Base-by-base conservation (phyloP, 371 early-diverging fungal species). In the Mortierella sp. region DNA sequence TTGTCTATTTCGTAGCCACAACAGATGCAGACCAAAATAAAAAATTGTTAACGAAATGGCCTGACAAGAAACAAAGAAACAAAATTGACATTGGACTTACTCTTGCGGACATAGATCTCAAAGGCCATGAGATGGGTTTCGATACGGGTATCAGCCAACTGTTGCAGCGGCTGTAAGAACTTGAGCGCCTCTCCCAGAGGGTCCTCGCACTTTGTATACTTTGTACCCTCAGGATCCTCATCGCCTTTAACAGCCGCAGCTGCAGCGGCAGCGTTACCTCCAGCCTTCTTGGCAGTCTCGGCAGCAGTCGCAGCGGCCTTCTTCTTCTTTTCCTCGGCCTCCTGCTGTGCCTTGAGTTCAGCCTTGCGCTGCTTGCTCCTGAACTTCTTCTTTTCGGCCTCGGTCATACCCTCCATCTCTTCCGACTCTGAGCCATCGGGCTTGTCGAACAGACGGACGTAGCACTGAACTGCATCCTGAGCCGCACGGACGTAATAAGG, bases 401-500 rank as follows among this genome's bases (percentile, higher is more conserved):
- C 93, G 21, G 92, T 89, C 92, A 94, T 91, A 72, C 91, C 89
- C 77, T 88, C 81, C 90, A 89, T 82, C 72, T 91, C 91, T 41
- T 88, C 89, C 7, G 88, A 58, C 7, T 83, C 91, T n/a, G n/a
- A 76, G 3, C 80, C 77, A 14, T 90, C 89, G 29, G 93, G 91
- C 46, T 87, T 90, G 76, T 97, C 96, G 72, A 90, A 89, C 72
- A 97, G 75, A n/a, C 89, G 83, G n/a, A 96, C 74, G 78, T 97
- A 96, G 78, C 93, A 87, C 80, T 81, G 87, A 18, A 97, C 92
- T 18, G 97, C 97, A 16, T 92, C 92, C 71, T 91, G 90, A 8
- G 96, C 98, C 18, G 97, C 95, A 51, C 92, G 91, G 55, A 94
- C 88, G 80, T 93, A 99, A 82, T 90, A 93, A 16, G 92, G 93